Base-by-base conservation (phyloP, 768 basidiomycete species). In the Leccinum obscurum region DNA sequence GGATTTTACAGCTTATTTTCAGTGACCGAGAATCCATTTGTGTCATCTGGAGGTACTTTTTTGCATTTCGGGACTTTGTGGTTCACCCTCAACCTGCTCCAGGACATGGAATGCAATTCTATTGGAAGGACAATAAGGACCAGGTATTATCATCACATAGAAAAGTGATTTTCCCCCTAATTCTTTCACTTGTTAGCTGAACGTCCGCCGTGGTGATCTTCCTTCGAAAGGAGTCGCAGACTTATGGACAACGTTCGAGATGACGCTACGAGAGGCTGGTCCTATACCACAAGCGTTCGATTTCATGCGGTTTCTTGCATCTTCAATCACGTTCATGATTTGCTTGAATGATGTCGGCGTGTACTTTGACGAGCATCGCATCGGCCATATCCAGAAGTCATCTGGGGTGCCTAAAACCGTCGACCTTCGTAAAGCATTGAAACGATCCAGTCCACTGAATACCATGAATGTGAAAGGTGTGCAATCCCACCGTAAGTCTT, bases 51-150 rank as follows among this genome's bases (percentile, higher is more conserved):
- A 77, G 84, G 89, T 88, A 70, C 54, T 75, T 65, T 35, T 44
- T 3, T 32, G 11, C 44, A 46, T 32, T 49, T 26, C 15, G 4
- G 26, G 2, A 2, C 4, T 15, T 32, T n/a, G n/a, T 46, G 26
- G 7, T 61, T 54, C 14, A 57, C 20, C 26, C 32, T 61, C 44
- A 26, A 64, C 53, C 62, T 70, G 11, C 44, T 22, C 11, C 44
- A 83, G 93, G 86, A 34, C 84, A 90, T 69, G 94, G 93, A 86
- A 96, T 96, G 94, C 89, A 87, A 0, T 98, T 97, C 72, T 92
- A 95, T 71, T 98, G 93, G 93, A 95, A 93, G 70, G 92, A 91
- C 68, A 90, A 89, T 66, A 92, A 90, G 67, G 93, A 95, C 68
- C 93, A 95, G 78, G 88, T 88, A 63, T 37, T 20, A 39, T 26